A percentile compares a stretch with the other conserved stretches of the same genome.
These are phyloP conservation scores for Exophiala aquamarina DNA, from an alignment of 2,329 filamentous ascomycete species.

Conservation along the genomic window DNA sequence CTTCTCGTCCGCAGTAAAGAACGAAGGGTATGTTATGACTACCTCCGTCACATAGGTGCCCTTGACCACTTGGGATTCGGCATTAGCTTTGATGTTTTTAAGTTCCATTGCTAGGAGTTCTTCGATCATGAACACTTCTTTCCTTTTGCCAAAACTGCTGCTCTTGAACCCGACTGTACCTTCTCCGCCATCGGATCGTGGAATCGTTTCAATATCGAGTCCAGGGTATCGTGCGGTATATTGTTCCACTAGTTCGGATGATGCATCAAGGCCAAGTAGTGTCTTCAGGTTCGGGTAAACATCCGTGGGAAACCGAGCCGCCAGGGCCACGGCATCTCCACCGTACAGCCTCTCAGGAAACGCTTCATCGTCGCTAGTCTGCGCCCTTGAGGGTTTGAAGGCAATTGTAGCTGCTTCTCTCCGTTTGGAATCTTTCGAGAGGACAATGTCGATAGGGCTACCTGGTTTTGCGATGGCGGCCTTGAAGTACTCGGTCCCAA, in stretches of 20 bases:
- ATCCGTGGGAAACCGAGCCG: conserved; percentile 84
- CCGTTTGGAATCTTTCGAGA: conserved; percentile 95
- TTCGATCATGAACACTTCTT: conserved; percentile 71
- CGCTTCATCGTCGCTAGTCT: conserved; percentile 57
- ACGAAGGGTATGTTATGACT: conserved; percentile 86
- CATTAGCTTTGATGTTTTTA: conserved; percentile 86
- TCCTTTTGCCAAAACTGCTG: conserved; percentile 62
- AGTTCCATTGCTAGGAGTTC: conserved; percentile 96
- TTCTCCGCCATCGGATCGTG: conserved; percentile 49
- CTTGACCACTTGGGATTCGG: conserved; percentile 76
- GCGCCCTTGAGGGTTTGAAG: conserved; percentile 80
- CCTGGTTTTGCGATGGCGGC: conserved; percentile 93
- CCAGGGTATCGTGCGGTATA: conserved; percentile 78
- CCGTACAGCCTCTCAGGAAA: conserved; percentile 92
- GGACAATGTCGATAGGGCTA: conserved; percentile 93
- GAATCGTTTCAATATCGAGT: conserved; percentile 63
- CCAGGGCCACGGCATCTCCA: conserved; percentile 83
- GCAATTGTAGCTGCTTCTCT: conserved; percentile 90
- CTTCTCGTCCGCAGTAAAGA: conserved; percentile 89
- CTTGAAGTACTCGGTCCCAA: conserved; percentile 97
- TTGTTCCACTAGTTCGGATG: conserved; percentile 61
- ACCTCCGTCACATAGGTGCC: conserved; percentile 72
- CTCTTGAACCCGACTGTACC: conserved; percentile 82
- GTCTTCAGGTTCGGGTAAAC: conserved; percentile 94
- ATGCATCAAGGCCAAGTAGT: conserved; percentile 70